Base-by-base conservation (phyloP, 1,139 yeast genomes). In the Keqinozyma sinolaborantium region DNA sequence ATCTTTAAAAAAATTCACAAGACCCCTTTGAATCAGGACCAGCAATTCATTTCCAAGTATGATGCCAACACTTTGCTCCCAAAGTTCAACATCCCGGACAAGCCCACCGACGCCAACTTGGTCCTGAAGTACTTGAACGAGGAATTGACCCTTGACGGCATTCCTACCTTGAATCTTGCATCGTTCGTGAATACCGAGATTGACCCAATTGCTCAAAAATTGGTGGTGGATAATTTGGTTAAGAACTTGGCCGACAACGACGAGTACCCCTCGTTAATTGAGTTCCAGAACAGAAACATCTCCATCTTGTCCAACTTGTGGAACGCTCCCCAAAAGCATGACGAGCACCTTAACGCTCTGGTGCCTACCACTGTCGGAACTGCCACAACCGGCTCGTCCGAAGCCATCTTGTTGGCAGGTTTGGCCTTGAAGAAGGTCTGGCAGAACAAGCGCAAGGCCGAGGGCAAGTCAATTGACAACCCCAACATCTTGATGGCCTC, bases 401-500 rank as follows among this genome's bases (percentile, higher is more conserved):
- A 88, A 56, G 97, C 97, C 5, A 80, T 88, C 44, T 87, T 87
- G 84, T 73, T 88, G 36, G 97, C 94, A 28, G 97, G 97, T 3
- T 70, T 88, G 38, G 95, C 96, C 5, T 71, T 88, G 83, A 88
- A 88, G 69, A 83, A 87, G 50, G 71, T 73, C 41, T 88, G 97
- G 97, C 94, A 84, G 55, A 76, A 68, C 26, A 73, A 65, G 44
- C 77, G 80, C 48, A 69, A 60, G 50, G 78, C 67, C 4, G 65
- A 65, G 18, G 90, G 90, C 6, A 75, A 76, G 44, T 70, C 82
- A 25, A 62, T 58, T 31, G 74, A 64, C 26, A 75, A 74, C 39
- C 97, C 97, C 38, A 88, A 88, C 58, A 85, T 88, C 48, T 64
- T 88, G 42, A 87, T 88, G 96, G 95, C 96, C n/a, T 70, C 92